phyloP scores from a whole-genome alignment of 2,329 filamentous ascomycete species.

The Lachnum nothofagi region DNA sequence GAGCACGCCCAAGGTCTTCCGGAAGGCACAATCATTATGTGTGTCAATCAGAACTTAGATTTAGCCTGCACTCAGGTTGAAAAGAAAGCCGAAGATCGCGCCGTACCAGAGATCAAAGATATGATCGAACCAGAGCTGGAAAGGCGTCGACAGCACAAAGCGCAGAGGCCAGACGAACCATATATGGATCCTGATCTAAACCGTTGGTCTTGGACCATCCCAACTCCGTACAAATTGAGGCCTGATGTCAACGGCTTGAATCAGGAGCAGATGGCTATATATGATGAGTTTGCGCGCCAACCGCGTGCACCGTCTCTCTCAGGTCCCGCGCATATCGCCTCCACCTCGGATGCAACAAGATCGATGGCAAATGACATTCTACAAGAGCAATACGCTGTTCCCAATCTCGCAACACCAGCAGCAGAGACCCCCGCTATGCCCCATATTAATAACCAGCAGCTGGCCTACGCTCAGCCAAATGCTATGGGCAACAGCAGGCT shows the following conservation, averaged over 20 bases:
- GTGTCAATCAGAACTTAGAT: constrained; percentile 95
- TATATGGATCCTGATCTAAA: constrained; percentile 79
- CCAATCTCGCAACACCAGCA: constrained; percentile 50
- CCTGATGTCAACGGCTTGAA: constrained; percentile 70
- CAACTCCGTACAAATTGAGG: constrained; percentile 84
- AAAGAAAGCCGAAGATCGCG: constrained; percentile 89
- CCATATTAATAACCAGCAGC: constrained; percentile 47
- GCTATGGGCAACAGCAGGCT: constrained; percentile 49
- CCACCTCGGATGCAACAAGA: constrained; percentile 56
- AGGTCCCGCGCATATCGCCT: constrained; percentile 51
- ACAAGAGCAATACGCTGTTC: constrained; percentile 57
- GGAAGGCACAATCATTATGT: constrained; percentile 95
- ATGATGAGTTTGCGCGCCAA: constrained; percentile 90
- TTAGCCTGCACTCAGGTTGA: constrained; percentile 90
- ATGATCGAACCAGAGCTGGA: constrained; percentile 80
- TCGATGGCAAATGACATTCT: constrained; percentile 60
- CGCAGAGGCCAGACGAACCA: constrained; percentile 71
- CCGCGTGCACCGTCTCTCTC: constrained; percentile 59
- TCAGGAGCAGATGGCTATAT: constrained; percentile 87
- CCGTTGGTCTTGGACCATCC: constrained; percentile 89
- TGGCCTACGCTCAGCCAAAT: constrained; percentile 52
- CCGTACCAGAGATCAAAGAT: constrained; percentile 89
- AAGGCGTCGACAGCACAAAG: constrained; percentile 68
- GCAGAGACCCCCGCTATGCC: constrained; percentile 53
- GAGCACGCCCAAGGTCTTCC: constrained; percentile 75